These are phyloP conservation scores for Aspergillus pseudotamarii DNA, from an alignment of 2,329 filamentous ascomycete species.

Conservation along the genomic window DNA sequence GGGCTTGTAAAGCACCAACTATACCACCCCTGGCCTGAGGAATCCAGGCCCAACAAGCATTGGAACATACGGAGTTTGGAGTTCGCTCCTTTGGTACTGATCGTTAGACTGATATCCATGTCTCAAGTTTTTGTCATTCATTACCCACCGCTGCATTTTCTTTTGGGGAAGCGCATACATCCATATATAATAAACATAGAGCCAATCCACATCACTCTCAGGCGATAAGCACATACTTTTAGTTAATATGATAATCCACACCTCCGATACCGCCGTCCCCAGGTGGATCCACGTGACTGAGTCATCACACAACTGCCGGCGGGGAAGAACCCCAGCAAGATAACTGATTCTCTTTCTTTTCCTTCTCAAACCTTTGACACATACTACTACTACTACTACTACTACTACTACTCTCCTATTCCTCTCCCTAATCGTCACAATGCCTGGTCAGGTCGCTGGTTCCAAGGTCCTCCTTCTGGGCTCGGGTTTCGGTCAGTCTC, in stretches of 20 bases:
- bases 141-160: neutral
- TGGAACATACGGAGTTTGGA: conserved; percentile 11
- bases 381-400: neutral
- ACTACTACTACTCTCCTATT: neutral
- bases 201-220: neutral
- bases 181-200: neutral
- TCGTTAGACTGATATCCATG: conserved; percentile 9
- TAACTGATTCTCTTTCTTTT: conserved; percentile 17
- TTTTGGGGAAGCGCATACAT: neutral
- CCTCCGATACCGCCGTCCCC: conserved; percentile 6
- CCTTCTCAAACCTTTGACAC: conserved; percentile 18
- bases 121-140: conserved; percentile 4
- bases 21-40: neutral
- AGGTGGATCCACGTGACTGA: conserved; percentile 27
- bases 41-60: neutral
- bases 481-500: conserved; percentile 40
- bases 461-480: conserved; percentile 43
- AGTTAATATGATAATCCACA: conserved; percentile 4
- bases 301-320: conserved; percentile 6
- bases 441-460: conserved; percentile 41
- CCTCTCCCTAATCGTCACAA: conserved; percentile 27
- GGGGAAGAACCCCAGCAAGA: conserved; percentile 13
- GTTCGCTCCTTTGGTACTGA: neutral
- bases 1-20: conserved; percentile 26
- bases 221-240: neutral